Conservation (phyloP, 2,329 filamentous ascomycete genomes). For the Spiromastix sp. region DNA sequence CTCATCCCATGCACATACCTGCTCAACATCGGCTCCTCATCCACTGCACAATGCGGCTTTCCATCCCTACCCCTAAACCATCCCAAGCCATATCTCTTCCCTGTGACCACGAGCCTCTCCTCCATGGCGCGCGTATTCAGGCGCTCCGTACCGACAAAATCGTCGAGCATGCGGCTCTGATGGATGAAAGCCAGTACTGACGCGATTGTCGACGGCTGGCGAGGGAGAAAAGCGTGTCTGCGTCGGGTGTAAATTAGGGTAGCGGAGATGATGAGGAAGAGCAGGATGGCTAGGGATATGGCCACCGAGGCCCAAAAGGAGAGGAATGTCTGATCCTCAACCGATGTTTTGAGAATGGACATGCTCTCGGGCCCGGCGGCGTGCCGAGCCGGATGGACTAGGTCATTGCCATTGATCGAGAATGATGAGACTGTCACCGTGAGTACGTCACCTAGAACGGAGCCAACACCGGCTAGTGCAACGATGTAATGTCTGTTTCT, state of each 20-base stretch:
- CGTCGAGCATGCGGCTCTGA: slow-evolving; percentile 68
- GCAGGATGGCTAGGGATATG: slow-evolving; percentile 53
- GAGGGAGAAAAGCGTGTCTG: slow-evolving; percentile 60
- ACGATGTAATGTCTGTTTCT: slow-evolving; percentile 36
- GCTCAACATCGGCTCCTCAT: slow-evolving; percentile 60
- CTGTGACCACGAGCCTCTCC: slow-evolving; percentile 45
- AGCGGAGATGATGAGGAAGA: slow-evolving; percentile 53
- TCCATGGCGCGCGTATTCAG: slow-evolving; percentile 53
- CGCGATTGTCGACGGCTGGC: slow-evolving; percentile 69
- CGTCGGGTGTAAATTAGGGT: slow-evolving; percentile 51
- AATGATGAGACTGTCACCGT: slow-evolving; percentile 40
- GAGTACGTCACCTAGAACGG: slow-evolving; percentile 36
- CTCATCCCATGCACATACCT: slow-evolving; percentile 53
- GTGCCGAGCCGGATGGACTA: slow-evolving; percentile 15
- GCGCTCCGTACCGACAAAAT: slow-evolving; percentile 61
- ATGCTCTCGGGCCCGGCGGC: too few species aligned
- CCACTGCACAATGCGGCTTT: slow-evolving; percentile 64
- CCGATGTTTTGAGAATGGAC: slow-evolving; percentile 15
- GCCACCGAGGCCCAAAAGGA: slow-evolving; percentile 59
- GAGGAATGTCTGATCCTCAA: slow-evolving; percentile 34
- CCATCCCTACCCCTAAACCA: slow-evolving; percentile 68
- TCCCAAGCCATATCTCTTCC: slow-evolving; percentile 62
- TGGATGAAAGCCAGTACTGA: slow-evolving; percentile 68
- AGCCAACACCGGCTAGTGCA: slow-evolving; percentile 34
- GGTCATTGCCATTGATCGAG: slow-evolving; percentile 34